Conservation (phyloP, 176 grass and related monocot species). For the Triticum timopheevii region DNA sequence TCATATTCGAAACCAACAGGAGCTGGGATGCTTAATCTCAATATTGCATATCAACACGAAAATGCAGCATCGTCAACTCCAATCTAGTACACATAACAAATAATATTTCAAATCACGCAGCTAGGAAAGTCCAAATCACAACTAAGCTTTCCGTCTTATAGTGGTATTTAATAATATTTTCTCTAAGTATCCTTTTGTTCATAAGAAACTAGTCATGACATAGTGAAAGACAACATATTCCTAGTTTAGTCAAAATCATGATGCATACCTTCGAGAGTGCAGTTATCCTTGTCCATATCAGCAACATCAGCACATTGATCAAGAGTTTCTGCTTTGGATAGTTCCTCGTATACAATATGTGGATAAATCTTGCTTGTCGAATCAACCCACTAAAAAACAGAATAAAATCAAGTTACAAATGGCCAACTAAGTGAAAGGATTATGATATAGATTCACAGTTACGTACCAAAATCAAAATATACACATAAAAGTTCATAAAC, state of each 20-base stretch:
- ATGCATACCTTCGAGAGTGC: conserved; percentile 70
- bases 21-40: neutral
- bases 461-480: conserved; percentile 30
- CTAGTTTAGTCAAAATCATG: neutral
- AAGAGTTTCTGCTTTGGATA: conserved; percentile 62
- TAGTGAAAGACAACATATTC: neutral
- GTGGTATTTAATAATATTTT: neutral
- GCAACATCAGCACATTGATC: conserved; percentile 39
- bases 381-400: conserved; percentile 62
- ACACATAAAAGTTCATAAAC: neutral
- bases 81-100: neutral
- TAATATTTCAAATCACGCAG: neutral
- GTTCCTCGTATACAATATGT: conserved; percentile 90
- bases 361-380: conserved; percentile 71
- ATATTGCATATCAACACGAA: neutral
- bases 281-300: conserved; percentile 44
- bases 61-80: neutral
- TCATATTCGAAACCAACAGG: neutral
- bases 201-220: neutral
- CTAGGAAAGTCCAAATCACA: neutral
- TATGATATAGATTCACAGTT: conserved; percentile 3
- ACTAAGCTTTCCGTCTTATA: neutral
- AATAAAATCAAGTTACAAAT: conserved; percentile 6
- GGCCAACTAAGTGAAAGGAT: conserved; percentile 11
- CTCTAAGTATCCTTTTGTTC: neutral